These are phyloP conservation scores for Papiliotrema nemorosa DNA, from an alignment of 1,284 basidiomycete genomes.

Conservation along the genomic window DNA sequence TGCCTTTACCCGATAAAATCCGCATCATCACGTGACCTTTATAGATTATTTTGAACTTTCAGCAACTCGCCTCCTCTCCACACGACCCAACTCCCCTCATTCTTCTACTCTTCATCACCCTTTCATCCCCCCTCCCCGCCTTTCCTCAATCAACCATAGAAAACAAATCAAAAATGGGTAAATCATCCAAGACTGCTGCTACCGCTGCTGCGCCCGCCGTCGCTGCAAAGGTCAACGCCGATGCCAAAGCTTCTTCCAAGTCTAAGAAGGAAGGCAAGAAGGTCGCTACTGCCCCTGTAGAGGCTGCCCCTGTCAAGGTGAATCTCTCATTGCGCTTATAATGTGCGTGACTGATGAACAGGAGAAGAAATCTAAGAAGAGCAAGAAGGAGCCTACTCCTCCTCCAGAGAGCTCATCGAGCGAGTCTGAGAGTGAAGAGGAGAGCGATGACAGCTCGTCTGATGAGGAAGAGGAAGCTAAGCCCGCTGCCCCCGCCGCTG, in stretches of 20 bases:
- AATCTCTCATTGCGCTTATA: background rate
- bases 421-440: conserved; percentile 38
- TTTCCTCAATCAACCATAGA: conserved; percentile 4
- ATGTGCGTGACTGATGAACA: conserved; percentile 12
- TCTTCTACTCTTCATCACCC: background rate
- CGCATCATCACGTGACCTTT: too few species aligned
- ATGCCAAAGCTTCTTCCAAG: conserved; percentile 50
- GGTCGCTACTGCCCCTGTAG: conserved; percentile 18
- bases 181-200: conserved; percentile 52
- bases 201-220: conserved; percentile 21
- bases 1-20: too few species aligned
- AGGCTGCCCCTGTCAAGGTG: conserved; percentile 10
- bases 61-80: too few species aligned
- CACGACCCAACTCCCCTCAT: too few species aligned
- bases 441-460: conserved; percentile 11
- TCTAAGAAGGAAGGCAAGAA: conserved; percentile 39
- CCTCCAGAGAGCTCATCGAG: conserved; percentile 23
- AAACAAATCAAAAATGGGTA: conserved; percentile 34
- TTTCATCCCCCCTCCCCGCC: background rate
- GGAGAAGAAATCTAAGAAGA: conserved; percentile 47
- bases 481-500: conserved; percentile 14
- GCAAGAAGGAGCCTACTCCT: conserved; percentile 49
- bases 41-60: too few species aligned
- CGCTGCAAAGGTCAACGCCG: conserved; percentile 31
- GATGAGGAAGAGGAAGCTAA: conserved; percentile 14